phyloP scores from a whole-genome alignment of 352 stramenopile species.

The Pilasporangium apinafurcum region DNA sequence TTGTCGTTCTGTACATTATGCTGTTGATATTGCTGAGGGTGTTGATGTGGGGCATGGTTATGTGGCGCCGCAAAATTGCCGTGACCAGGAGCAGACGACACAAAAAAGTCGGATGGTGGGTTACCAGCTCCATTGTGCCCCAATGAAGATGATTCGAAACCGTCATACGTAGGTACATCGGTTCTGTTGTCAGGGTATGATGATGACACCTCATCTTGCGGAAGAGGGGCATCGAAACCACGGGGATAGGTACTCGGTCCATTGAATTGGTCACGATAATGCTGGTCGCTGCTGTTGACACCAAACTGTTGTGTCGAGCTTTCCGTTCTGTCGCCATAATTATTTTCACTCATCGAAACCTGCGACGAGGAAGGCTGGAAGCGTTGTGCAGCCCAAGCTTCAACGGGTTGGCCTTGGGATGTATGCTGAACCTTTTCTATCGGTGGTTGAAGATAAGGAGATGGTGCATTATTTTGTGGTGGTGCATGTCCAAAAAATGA shows the following conservation, averaged over 20 bases:
- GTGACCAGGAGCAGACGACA: conserved; percentile 16
- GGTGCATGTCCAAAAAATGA: too few relatives aligned
- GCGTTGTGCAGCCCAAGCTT: not conserved
- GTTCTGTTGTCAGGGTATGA: conserved; percentile 3
- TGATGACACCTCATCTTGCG: not conserved
- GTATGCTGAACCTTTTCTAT: too few relatives aligned
- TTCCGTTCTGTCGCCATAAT: too few relatives aligned
- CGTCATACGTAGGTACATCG: conserved; percentile 9
- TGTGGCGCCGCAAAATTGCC: conserved; percentile 6
- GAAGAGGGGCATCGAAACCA: too few relatives aligned
- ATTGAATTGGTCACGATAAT: too few relatives aligned
- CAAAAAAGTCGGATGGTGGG: conserved; percentile 30
- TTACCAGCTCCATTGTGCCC: not conserved
- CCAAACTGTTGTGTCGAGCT: too few relatives aligned
- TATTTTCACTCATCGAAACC: not conserved
- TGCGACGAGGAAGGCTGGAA: not conserved
- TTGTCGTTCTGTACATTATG: conserved; percentile 3
- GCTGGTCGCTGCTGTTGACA: too few relatives aligned
- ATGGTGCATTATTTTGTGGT: too few relatives aligned
- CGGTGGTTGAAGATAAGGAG: too few relatives aligned
- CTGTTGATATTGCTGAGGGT: conserved; percentile 5
- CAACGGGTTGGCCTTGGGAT: too few relatives aligned
- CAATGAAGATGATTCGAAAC: conserved; percentile 13
- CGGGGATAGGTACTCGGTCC: too few relatives aligned
- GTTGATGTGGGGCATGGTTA: too few relatives aligned